Conservation (phyloP, 2,329 filamentous ascomycete genomes). For the Botrytis tulipae region DNA sequence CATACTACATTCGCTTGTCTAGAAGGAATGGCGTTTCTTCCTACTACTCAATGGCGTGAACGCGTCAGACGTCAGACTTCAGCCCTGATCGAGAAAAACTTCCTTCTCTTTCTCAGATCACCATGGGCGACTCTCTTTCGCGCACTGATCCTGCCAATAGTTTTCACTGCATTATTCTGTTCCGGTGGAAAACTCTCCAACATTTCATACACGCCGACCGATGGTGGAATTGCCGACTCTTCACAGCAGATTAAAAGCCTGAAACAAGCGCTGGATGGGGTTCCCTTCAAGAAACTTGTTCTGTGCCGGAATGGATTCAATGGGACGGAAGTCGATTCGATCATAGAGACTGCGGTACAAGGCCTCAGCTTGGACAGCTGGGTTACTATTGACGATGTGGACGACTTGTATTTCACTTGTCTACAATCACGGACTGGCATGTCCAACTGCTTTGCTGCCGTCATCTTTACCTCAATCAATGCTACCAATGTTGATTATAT, state of each 20-base stretch:
- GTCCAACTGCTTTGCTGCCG: background rate
- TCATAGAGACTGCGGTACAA: background rate
- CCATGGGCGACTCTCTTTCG: background rate
- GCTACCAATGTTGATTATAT: background rate
- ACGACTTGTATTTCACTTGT: background rate
- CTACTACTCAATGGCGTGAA: background rate
- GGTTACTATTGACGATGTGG: background rate
- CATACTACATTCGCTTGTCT: background rate
- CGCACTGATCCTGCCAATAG: background rate
- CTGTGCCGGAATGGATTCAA: background rate
- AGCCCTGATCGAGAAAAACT: background rate
- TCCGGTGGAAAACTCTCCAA: background rate
- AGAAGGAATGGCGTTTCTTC: background rate
- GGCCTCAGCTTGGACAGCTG: background rate
- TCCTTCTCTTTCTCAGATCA: background rate
- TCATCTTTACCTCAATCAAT: background rate
- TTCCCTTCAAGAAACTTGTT: background rate
- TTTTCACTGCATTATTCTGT: background rate
- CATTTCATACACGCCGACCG: background rate
- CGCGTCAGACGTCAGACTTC: background rate
- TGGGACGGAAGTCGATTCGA: background rate
- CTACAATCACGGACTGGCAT: background rate
- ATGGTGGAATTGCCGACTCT: background rate
- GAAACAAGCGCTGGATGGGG: background rate
- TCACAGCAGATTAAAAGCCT: background rate